Conservation (phyloP, 2,329 filamentous ascomycete species). For the Cladosporium phlei region DNA sequence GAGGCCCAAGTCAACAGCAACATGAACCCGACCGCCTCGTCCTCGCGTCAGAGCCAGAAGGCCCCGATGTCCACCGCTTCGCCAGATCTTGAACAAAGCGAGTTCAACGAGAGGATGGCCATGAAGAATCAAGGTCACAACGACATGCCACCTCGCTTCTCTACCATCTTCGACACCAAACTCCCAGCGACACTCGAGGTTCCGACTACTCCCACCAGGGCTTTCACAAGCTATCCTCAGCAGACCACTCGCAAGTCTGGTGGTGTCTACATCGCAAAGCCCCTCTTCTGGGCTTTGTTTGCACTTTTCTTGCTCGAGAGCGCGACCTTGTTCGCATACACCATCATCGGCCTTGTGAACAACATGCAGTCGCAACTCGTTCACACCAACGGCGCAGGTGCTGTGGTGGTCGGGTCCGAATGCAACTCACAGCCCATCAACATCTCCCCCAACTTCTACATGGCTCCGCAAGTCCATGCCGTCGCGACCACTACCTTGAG, state of each 20-base stretch:
- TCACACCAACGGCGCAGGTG: conserved; percentile 11
- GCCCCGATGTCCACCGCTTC: conserved; percentile 14
- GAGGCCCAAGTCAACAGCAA: conserved; percentile 31
- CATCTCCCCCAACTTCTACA: conserved; percentile 31
- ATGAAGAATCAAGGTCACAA: conserved; percentile 12
- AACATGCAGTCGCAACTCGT: conserved; percentile 28
- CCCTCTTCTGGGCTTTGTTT: conserved; percentile 30
- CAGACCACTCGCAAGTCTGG: conserved; percentile 25
- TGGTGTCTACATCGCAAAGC: conserved; percentile 30
- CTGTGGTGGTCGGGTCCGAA: conserved; percentile 17
- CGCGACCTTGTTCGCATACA: conserved; percentile 35
- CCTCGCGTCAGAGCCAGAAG: conserved; percentile 15
- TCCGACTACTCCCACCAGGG: conserved; percentile 17
- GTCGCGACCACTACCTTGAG: not conserved
- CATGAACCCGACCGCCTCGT: conserved; percentile 22
- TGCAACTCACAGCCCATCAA: conserved; percentile 26
- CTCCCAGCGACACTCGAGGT: too few relatives aligned
- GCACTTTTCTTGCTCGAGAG: conserved; percentile 32
- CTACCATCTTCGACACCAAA: conserved; percentile 26
- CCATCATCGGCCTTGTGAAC: conserved; percentile 34
- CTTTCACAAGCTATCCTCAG: conserved; percentile 25
- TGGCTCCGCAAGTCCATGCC: not conserved
- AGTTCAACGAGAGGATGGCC: conserved; percentile 22
- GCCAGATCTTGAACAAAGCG: conserved; percentile 19
- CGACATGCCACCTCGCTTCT: conserved; percentile 29